Percentiles rank a stretch among this genome's conserved stretches.
Conservation (phyloP, 1,139 yeast species). For the Pichia sp. region DNA sequence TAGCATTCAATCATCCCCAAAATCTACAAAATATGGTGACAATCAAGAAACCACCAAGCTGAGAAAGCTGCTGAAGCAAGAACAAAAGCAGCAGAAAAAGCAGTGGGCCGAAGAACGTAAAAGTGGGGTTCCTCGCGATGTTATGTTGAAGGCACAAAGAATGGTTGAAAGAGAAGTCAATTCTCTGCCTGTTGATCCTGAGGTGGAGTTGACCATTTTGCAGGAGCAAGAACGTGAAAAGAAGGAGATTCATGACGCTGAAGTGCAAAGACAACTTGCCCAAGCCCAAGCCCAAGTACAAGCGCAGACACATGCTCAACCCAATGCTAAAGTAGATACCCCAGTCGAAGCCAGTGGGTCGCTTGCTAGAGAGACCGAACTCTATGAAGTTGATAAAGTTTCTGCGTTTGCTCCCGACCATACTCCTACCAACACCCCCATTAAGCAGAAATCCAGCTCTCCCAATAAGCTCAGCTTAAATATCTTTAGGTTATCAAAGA, state of each 20-base stretch:
- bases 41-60: slow-evolving; percentile 8
- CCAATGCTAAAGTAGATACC: background rate
- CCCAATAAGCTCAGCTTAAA: slow-evolving; percentile 5
- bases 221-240: background rate
- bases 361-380: background rate
- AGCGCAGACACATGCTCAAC: background rate
- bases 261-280: background rate
- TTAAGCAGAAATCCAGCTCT: too few species aligned
- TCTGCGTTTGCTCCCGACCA: too few species aligned
- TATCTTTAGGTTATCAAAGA: slow-evolving; percentile 6
- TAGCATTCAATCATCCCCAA: background rate
- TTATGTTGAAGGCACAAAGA: slow-evolving; percentile 1
- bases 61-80: slow-evolving; percentile 9
- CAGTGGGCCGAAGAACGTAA: slow-evolving; percentile 14
- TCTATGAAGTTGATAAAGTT: background rate
- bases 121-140: slow-evolving; percentile 1
- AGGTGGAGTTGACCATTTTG: slow-evolving; percentile 4
- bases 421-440: too few species aligned
- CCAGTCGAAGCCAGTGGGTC: too few species aligned
- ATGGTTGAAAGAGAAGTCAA: slow-evolving; percentile 9
- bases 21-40: slow-evolving; percentile 2
- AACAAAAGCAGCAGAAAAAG: slow-evolving; percentile 11
- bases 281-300: background rate
- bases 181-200: slow-evolving; percentile 11
- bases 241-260: background rate